Evolutionary conservation across 345 rosid species (phyloP).

Genomic region (Balakata baccata): DNA sequence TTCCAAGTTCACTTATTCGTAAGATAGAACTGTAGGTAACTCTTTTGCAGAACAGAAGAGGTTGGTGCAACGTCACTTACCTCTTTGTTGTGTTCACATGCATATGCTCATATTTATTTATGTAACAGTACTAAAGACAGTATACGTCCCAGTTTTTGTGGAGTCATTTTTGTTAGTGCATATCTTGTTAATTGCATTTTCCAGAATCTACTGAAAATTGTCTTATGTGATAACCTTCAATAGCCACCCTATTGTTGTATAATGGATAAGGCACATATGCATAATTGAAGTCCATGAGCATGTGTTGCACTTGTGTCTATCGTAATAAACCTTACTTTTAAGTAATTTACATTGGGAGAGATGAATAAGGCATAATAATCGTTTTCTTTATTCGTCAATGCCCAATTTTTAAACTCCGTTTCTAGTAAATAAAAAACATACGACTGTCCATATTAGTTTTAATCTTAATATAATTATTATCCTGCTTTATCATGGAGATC

Average conservation of each 20-base stretch:
- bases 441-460: neutral
- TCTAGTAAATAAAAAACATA: neutral
- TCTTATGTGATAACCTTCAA: neutral
- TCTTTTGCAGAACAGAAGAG: neutral
- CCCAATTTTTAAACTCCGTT: neutral
- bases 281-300: neutral
- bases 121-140: neutral
- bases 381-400: neutral
- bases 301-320: neutral
- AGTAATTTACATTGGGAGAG: neutral
- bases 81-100: neutral
- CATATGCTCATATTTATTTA: neutral
- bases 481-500: slow-evolving; percentile 2
- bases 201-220: neutral
- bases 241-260: neutral
- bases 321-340: neutral
- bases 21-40: neutral
- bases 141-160: neutral
- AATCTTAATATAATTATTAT: neutral
- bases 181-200: neutral
- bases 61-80: neutral
- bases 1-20: too few species aligned
- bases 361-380: neutral
- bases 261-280: neutral
- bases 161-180: neutral